phyloP scores from a whole-genome alignment of 2,329 filamentous ascomycete species.

The Claviceps africana region DNA sequence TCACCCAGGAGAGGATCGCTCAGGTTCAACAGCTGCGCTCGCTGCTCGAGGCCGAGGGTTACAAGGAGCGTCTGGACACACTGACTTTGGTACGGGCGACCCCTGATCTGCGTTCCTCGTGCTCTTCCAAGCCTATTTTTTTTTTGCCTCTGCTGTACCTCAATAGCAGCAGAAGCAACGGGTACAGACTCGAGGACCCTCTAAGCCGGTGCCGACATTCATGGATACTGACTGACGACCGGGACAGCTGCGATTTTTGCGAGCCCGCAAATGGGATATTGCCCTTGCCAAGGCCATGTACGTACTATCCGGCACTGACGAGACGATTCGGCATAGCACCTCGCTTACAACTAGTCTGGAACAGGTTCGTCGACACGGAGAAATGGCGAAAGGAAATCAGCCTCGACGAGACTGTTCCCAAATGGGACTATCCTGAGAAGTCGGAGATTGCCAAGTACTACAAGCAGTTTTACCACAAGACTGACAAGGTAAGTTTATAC shows the following conservation, averaged over 20 bases:
- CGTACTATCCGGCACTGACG: constrained; percentile 17
- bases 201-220: too few species aligned
- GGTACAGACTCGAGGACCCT: neutral
- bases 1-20: constrained; percentile 76
- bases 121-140: too few species aligned
- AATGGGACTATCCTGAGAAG: constrained; percentile 82
- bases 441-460: constrained; percentile 77
- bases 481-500: constrained; percentile 49
- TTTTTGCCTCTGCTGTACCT: neutral
- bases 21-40: constrained; percentile 74
- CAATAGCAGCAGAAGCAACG: neutral
- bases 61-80: constrained; percentile 76
- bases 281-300: constrained; percentile 76
- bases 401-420: constrained; percentile 66
- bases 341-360: neutral
- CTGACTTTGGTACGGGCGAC: constrained; percentile 59
- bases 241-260: constrained; percentile 66
- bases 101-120: constrained; percentile 1
- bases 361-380: constrained; percentile 81
- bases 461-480: constrained; percentile 98
- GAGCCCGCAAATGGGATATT: constrained; percentile 91
- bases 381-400: constrained; percentile 81
- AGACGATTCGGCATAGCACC: neutral
- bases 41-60: constrained; percentile 72
- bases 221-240: neutral